These are phyloP conservation scores for Collybia mongolica DNA, from an alignment of 768 basidiomycete genomes.

Conservation along the genomic window DNA sequence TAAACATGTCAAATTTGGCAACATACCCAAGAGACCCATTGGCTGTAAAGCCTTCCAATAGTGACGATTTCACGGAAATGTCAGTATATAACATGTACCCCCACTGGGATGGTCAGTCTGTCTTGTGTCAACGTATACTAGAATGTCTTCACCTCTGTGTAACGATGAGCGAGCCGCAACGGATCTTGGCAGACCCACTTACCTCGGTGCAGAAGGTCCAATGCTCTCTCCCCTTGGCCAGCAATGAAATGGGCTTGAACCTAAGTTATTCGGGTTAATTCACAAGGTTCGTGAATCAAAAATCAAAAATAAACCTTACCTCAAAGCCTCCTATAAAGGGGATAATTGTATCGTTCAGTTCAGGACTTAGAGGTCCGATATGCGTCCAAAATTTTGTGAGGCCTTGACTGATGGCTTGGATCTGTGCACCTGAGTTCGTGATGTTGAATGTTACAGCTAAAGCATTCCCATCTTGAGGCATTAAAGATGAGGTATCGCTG, in stretches of 20 bases:
- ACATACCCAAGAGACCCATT: slow-evolving; percentile 45
- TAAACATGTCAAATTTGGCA: neutral
- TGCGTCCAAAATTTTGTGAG: slow-evolving; percentile 47
- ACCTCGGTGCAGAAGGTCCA: slow-evolving; percentile 42
- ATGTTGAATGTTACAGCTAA: slow-evolving; percentile 47
- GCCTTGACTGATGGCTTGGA: slow-evolving; percentile 39
- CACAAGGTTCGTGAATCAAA: neutral
- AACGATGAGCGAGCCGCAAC: neutral
- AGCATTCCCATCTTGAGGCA: slow-evolving; percentile 51
- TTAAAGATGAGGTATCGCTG: slow-evolving; percentile 37
- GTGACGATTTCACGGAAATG: slow-evolving; percentile 35
- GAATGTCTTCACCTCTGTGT: slow-evolving; percentile 9
- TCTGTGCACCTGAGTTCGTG: slow-evolving; percentile 35
- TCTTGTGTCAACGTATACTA: neutral
- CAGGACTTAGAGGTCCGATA: slow-evolving; percentile 45
- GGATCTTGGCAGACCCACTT: neutral
- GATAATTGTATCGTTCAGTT: slow-evolving; percentile 49
- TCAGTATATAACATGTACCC: slow-evolving; percentile 52
- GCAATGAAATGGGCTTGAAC: slow-evolving; percentile 50
- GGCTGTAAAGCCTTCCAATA: slow-evolving; percentile 46
- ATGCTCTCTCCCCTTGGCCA: slow-evolving; percentile 41
- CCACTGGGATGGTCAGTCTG: slow-evolving; percentile 26
- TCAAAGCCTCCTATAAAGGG: slow-evolving; percentile 54
- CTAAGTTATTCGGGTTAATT: slow-evolving; percentile 19
- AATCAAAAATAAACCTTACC: slow-evolving; percentile 20